Evolutionary conservation across 768 basidiomycete genomes (phyloP), one percentile per base, ranked within the genome.

Genomic region (Pholiota conissans): DNA sequence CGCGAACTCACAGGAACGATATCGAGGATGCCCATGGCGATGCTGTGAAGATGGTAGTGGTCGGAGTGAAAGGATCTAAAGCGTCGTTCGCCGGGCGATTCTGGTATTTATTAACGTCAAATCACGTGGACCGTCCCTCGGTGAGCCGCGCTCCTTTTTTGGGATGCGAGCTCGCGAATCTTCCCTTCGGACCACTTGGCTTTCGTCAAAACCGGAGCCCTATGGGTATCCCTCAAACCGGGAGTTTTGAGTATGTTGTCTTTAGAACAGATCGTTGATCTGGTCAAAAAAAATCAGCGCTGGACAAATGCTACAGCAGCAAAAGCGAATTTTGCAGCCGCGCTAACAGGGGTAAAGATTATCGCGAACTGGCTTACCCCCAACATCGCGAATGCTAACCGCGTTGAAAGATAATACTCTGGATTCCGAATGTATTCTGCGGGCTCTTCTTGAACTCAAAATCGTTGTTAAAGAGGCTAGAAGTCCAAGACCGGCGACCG

Each of bases 1-100:
- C n/a, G n/a, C n/a, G 18, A 57, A 32, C 89, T 63, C 70, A 93
- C 91, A 53, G 91, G 91, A 62, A 93, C 89, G 69, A 91, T 81
- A 68, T 92, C 90, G 70, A 92, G 87, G 67, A 91, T 73, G 66
- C 90, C 91, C 91, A 91, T 91, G 56, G 39, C 74, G 51, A 35
- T 24, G 5, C 28, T 27, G 20, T 28, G 39, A 32, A 30, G 53
- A 47, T 54, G 53, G 49, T 61, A 42, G 29, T 16, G 45, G 47
- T 45, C 40, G 34, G 28, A 49, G 27, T 37, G 30, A 51, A 55
- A 47, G 35, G 50, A 35, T 54, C 20, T 45, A 58, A 32, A 51
- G 60, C 30, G 47, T 46, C 28, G 59, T 59, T 63, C 51, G 47
- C 53, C 35, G 39, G 52, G 39, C 47, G 30, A 27, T 52, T 52